Evolutionary conservation across 2,329 filamentous ascomycete genomes (phyloP).

Genomic region (Thielaviopsis euricoi): DNA sequence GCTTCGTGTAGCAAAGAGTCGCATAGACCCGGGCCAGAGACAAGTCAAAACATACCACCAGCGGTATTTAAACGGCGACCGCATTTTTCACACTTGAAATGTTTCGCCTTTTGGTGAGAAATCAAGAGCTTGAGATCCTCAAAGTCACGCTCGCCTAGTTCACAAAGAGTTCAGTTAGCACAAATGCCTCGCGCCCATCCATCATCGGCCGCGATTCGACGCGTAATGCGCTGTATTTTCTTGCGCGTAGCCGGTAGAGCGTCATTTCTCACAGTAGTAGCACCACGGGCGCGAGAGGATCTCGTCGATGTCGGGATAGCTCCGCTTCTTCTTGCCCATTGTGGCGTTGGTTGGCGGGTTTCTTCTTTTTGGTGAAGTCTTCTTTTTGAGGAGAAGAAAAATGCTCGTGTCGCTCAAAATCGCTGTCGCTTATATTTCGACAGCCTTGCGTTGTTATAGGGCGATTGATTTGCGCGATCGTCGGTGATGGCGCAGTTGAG

Average conservation of each 20-base stretch:
- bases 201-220: neutral
- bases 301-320: conserved; percentile 74
- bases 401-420: too few relatives aligned
- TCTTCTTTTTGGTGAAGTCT: neutral
- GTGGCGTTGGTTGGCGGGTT: too few relatives aligned
- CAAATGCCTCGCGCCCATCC: neutral
- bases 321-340: conserved; percentile 85
- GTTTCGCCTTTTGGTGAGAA: conserved; percentile 96
- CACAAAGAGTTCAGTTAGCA: conserved; percentile 1
- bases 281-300: conserved; percentile 82
- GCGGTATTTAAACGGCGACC: conserved; percentile 80
- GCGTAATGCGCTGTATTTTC: neutral
- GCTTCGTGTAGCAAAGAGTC: neutral
- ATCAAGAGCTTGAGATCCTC: conserved; percentile 94
- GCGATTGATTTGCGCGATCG: too few relatives aligned
- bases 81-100: conserved; percentile 94
- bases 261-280: conserved; percentile 63
- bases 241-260: neutral
- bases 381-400: too few relatives aligned
- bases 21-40: neutral
- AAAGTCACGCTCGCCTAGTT: conserved; percentile 73
- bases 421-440: too few relatives aligned
- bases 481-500: neutral
- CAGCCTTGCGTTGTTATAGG: too few relatives aligned
- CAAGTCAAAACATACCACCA: conserved; percentile 47